Conservation (phyloP, 495 filamentous ascomycete species). For the Neurospora discreta region DNA sequence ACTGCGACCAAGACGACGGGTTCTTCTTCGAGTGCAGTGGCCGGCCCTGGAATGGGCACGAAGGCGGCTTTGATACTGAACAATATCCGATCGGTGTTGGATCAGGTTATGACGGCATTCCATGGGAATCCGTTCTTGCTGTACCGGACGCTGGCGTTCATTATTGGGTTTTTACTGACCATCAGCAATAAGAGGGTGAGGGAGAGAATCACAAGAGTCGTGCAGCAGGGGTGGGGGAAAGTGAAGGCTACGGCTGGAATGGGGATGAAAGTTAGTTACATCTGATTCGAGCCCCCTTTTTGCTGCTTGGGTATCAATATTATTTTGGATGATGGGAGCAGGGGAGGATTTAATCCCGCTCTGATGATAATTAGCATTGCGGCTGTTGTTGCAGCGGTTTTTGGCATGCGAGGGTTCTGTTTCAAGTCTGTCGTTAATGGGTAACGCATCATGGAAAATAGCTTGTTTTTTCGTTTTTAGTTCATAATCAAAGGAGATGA, state of each 20-base stretch:
- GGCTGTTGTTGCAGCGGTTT: background rate
- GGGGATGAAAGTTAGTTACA: slow-evolving; percentile 97
- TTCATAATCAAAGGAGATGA: background rate
- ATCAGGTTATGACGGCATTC: slow-evolving; percentile 50
- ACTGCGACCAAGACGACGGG: slow-evolving; percentile 21
- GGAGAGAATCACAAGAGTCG: slow-evolving; percentile 56
- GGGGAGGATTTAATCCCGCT: background rate
- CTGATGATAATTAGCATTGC: background rate
- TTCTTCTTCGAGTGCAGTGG: slow-evolving; percentile 20
- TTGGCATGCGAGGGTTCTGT: background rate
- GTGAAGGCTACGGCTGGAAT: slow-evolving; percentile 78
- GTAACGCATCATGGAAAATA: background rate
- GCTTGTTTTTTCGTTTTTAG: background rate
- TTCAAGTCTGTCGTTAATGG: background rate
- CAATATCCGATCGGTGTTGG: slow-evolving; percentile 50
- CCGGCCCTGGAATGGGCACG: slow-evolving; percentile 32
- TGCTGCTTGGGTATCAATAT: background rate
- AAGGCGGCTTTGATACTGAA: slow-evolving; percentile 38
- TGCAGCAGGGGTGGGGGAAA: slow-evolving; percentile 70
- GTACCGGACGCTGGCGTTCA: slow-evolving; percentile 65
- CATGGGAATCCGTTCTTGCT: slow-evolving; percentile 63
- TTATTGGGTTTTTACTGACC: slow-evolving; percentile 69
- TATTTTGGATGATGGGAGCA: background rate
- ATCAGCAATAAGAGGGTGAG: slow-evolving; percentile 64
- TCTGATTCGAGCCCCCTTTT: slow-evolving; percentile 22